A percentile compares a stretch with the other conserved stretches of the same genome.
phyloP scores from a whole-genome alignment of 2,329 filamentous ascomycete species.

The Colletotrichum sojae region DNA sequence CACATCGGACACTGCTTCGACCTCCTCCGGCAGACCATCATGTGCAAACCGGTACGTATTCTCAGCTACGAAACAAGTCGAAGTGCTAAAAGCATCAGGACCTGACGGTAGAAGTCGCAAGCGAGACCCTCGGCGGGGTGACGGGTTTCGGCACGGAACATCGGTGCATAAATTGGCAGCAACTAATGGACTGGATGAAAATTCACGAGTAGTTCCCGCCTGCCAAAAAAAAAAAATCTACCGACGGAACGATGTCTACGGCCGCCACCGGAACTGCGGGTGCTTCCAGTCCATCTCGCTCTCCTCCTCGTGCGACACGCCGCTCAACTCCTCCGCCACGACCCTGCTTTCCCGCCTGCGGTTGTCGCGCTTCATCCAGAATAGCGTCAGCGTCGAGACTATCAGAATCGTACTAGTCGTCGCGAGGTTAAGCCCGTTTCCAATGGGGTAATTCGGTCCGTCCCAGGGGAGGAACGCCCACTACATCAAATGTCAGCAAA shows the following conservation, averaged over 20 bases:
- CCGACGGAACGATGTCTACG: constrained; percentile 34
- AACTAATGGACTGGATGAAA: constrained; percentile 15
- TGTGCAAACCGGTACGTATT: not conserved
- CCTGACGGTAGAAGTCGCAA: constrained; percentile 7
- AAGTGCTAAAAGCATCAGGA: not conserved
- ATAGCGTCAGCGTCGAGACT: constrained; percentile 60
- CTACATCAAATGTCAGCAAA: not conserved
- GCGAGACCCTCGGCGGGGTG: constrained; percentile 2
- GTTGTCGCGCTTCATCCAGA: constrained; percentile 77
- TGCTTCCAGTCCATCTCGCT: constrained; percentile 77
- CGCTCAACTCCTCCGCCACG: constrained; percentile 62
- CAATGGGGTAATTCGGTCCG: constrained; percentile 76
- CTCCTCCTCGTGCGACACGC: constrained; percentile 65
- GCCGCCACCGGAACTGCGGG: constrained; percentile 73
- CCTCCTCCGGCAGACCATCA: constrained; percentile 9
- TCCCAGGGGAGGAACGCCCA: constrained; percentile 77
- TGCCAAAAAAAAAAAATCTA: no score
- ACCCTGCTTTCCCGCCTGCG: constrained; percentile 46
- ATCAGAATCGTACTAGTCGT: constrained; percentile 71
- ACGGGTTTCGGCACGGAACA: constrained; percentile 22
- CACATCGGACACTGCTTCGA: constrained; percentile 26
- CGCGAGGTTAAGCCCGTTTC: constrained; percentile 79
- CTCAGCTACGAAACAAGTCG: no score
- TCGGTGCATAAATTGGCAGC: constrained; percentile 14
- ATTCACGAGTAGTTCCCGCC: constrained; percentile 5